Evolutionary conservation across 305 asterid species (phyloP).

Genomic region (Caryopteris hybrid): DNA sequence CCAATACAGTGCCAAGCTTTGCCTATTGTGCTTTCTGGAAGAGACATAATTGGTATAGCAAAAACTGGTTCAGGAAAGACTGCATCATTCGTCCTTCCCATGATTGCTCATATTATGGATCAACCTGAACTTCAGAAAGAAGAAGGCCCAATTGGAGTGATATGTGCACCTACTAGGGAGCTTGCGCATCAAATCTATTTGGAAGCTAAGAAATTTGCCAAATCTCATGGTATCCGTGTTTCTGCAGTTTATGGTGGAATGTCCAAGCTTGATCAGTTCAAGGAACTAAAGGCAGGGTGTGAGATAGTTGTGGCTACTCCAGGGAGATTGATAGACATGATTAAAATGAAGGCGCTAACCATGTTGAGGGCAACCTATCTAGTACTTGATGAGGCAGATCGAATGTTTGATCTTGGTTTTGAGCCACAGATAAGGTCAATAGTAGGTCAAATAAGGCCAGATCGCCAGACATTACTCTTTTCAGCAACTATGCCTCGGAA

Average conservation of each 20-base stretch:
- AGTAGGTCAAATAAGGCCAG: constrained; percentile 96
- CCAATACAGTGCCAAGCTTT: constrained; percentile 96
- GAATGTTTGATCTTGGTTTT: constrained; percentile 99
- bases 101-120: constrained; percentile 95
- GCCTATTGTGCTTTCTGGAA: constrained; percentile 90
- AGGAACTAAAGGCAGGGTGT: constrained; percentile 97
- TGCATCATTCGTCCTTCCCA: constrained; percentile 91
- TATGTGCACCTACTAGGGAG: constrained; percentile 99
- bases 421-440: constrained; percentile 97
- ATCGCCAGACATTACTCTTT: constrained; percentile 90
- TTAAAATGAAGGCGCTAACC: constrained; percentile 87
- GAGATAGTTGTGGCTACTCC: constrained; percentile 98
- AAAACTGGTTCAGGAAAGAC: constrained; percentile 99
- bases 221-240: constrained; percentile 77
- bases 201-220: constrained; percentile 93
- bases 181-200: constrained; percentile 90
- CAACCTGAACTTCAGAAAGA: constrained; percentile 90
- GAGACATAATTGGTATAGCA: constrained; percentile 93
- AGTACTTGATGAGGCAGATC: constrained; percentile 97
- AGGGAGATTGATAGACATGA: constrained; percentile 94
- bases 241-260: constrained; percentile 98
- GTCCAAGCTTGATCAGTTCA: constrained; percentile 95
- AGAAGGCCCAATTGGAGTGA: constrained; percentile 96
- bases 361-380: constrained; percentile 83
- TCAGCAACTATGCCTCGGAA: constrained; percentile 98